Conservation (phyloP, 352 stramenopile species). For the Globisporangium mamillatum region DNA sequence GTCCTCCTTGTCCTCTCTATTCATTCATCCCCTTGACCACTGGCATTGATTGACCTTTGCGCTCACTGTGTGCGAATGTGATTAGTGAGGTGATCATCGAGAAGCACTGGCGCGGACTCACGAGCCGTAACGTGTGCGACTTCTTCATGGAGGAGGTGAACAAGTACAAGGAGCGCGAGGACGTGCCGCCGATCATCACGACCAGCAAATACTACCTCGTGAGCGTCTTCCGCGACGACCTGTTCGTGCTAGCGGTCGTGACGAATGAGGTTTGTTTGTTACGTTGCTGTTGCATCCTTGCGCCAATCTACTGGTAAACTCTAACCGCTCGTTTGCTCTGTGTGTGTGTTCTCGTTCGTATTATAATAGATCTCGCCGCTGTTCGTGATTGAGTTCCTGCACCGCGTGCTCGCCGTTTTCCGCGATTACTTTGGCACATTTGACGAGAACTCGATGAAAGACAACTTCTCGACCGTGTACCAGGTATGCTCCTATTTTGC, state of each 20-base stretch:
- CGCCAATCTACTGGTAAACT: background rate
- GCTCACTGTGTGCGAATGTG: constrained; percentile 10
- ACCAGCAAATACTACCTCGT: constrained; percentile 90
- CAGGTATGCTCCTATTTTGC: constrained; percentile 44
- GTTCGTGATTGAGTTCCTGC: constrained; percentile 96
- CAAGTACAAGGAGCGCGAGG: constrained; percentile 86
- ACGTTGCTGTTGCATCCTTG: background rate
- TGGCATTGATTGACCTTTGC: background rate
- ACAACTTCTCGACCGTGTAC: constrained; percentile 97
- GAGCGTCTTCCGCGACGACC: constrained; percentile 91
- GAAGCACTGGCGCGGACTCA: constrained; percentile 97
- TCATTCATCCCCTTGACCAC: background rate
- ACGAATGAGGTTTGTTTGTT: constrained; percentile 84
- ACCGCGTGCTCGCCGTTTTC: constrained; percentile 95
- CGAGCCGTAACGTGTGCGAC: constrained; percentile 94
- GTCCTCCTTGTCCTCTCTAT: background rate
- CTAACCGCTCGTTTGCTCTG: background rate
- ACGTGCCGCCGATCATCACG: constrained; percentile 87
- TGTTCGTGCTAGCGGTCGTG: constrained; percentile 95
- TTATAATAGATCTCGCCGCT: constrained; percentile 71
- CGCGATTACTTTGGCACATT: constrained; percentile 96
- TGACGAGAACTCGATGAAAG: constrained; percentile 96
- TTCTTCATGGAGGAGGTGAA: constrained; percentile 98
- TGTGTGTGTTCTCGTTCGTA: constrained; percentile 7
- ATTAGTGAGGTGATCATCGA: constrained; percentile 97